Conservation (phyloP, 2,329 filamentous ascomycete species). For the Hyphodiscus sp. region DNA sequence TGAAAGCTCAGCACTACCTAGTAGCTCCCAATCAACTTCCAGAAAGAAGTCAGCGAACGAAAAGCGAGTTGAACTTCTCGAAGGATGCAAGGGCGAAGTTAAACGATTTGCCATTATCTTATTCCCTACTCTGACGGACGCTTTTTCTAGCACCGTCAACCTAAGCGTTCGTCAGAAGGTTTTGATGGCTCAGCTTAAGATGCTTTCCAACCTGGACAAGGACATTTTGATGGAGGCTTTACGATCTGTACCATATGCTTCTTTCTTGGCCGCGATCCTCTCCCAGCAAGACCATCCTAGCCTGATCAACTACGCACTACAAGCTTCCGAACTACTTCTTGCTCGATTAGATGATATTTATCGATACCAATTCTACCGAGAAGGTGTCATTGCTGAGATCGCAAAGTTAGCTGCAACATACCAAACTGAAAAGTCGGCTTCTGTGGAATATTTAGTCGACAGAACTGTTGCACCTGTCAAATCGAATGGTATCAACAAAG, state of each 20-base stretch:
- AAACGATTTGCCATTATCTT: constrained; percentile 89
- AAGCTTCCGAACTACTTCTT: constrained; percentile 83
- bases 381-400: constrained; percentile 91
- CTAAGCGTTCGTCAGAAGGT: constrained; percentile 92
- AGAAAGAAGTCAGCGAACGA: constrained; percentile 60
- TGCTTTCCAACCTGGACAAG: constrained; percentile 90
- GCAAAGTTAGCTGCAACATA: constrained; percentile 59
- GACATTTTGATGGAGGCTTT: constrained; percentile 79
- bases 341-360: constrained; percentile 82
- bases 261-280: constrained; percentile 88
- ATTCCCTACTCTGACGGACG: constrained; percentile 90
- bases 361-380: constrained; percentile 92
- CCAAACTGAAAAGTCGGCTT: constrained; percentile 14
- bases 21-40: constrained; percentile 36
- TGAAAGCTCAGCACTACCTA: constrained; percentile 34
- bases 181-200: constrained; percentile 90
- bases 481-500: constrained; percentile 27
- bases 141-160: constrained; percentile 96
- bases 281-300: constrained; percentile 91
- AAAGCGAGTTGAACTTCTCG: constrained; percentile 73
- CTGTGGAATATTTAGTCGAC: constrained; percentile 12
- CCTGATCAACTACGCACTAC: constrained; percentile 78
- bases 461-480: constrained; percentile 27
- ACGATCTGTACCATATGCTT: constrained; percentile 85
- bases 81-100: constrained; percentile 78